Conservation (phyloP, 1,284 basidiomycete genomes). For the Singerocomus inundabilis region DNA sequence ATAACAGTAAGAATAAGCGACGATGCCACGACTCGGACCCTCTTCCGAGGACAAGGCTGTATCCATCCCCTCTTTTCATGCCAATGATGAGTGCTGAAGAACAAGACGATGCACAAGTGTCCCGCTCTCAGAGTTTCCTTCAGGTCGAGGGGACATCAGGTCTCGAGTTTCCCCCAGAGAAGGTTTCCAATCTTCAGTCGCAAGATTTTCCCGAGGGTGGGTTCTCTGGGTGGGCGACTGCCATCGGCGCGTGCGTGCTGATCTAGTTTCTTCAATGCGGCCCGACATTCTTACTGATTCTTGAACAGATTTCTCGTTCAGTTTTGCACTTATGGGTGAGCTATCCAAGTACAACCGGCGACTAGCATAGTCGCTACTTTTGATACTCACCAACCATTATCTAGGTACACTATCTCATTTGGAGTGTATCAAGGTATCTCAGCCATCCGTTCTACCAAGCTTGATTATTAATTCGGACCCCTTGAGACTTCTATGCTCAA, state of each 20-base stretch:
- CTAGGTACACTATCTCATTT: constrained; percentile 39
- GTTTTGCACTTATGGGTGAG: constrained; percentile 41
- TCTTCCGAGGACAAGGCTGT: no score
- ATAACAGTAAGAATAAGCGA: no score
- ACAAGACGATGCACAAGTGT: no score
- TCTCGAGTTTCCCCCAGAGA: no score
- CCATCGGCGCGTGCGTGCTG: constrained; percentile 26
- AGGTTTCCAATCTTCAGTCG: no score
- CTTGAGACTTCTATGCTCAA: constrained; percentile 36
- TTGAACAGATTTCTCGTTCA: constrained; percentile 32
- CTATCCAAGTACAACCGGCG: background rate
- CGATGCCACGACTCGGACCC: no score
- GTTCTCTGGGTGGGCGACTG: constrained; percentile 22
- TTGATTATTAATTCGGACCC: background rate
- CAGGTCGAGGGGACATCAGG: no score
- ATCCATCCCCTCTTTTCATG: no score
- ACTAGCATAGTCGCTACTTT: background rate
- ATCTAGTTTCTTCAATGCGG: background rate
- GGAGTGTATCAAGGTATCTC: constrained; percentile 44
- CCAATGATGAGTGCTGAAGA: no score
- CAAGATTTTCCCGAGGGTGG: constrained; percentile 30
- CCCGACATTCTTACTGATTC: background rate
- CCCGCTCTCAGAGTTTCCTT: no score
- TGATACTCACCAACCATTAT: background rate
- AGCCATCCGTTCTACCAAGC: background rate